Conservation (phyloP, 306 rosid genomes). For the Morella rubra region DNA sequence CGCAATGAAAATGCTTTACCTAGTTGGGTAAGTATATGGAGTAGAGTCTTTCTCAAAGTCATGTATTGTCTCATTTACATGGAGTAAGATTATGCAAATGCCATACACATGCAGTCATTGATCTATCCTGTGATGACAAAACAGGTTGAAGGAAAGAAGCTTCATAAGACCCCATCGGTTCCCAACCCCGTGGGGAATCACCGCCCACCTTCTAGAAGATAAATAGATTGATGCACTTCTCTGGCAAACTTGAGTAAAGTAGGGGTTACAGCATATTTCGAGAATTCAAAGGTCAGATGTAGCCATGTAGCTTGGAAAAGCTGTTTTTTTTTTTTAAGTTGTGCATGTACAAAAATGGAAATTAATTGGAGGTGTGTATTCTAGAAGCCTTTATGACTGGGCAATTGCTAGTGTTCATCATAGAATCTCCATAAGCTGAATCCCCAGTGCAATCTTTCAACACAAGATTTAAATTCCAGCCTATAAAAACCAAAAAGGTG, state of each 20-base stretch:
- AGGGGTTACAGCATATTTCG: conserved; percentile 24
- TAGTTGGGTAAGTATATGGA: conserved; percentile 40
- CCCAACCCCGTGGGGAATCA: conserved; percentile 87
- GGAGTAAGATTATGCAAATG: background rate
- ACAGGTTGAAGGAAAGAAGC: conserved; percentile 56
- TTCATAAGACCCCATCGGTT: conserved; percentile 61
- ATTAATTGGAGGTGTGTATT: conserved; percentile 30
- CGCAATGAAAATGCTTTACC: conserved; percentile 35
- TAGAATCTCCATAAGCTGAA: background rate
- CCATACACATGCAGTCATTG: background rate
- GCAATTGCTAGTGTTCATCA: conserved; percentile 4
- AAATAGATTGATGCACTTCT: conserved; percentile 24
- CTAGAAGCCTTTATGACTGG: conserved; percentile 12
- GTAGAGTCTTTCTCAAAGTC: background rate
- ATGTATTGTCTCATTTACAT: background rate
- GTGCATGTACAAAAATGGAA: conserved; percentile 51
- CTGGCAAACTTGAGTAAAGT: conserved; percentile 22
- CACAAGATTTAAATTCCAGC: background rate
- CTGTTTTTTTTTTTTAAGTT: conserved; percentile 24
- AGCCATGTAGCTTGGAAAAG: conserved; percentile 28
- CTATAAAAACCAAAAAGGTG: background rate
- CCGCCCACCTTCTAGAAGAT: conserved; percentile 58
- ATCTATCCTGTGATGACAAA: background rate
- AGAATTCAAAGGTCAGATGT: conserved; percentile 18
- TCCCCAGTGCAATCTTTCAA: background rate